Evolutionary conservation across 108 stramenopile species (phyloP).

Genomic region (Asterionellopsis glacialis): DNA sequence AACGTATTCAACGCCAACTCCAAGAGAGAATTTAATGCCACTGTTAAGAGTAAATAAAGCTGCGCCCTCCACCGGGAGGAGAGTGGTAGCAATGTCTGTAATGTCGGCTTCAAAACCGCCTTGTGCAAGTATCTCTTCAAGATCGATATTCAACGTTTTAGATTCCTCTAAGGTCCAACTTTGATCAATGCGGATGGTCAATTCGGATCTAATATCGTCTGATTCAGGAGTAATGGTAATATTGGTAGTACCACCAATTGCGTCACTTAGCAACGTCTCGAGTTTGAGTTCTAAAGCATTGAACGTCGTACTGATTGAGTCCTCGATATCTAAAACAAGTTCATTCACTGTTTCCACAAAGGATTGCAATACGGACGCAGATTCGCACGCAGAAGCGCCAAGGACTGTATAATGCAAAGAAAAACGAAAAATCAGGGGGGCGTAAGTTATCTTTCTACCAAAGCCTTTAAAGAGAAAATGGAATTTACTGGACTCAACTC

Average conservation of each 20-base stretch:
- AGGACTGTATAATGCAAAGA: neutral
- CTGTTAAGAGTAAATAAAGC: slow-evolving; percentile 10
- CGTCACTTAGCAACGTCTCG: slow-evolving; percentile 17
- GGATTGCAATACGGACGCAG: slow-evolving; percentile 2
- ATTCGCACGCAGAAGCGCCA: too few relatives aligned
- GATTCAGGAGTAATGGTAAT: slow-evolving; percentile 6
- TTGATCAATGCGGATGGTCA: slow-evolving; percentile 11
- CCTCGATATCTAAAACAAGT: slow-evolving; percentile 10
- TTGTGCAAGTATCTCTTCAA: slow-evolving; percentile 15
- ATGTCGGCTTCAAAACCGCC: slow-evolving; percentile 17
- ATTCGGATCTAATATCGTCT: slow-evolving; percentile 1
- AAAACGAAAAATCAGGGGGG: slow-evolving; percentile 1
- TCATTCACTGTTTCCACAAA: slow-evolving; percentile 12
- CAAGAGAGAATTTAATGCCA: slow-evolving; percentile 13
- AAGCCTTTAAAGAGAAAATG: too few relatives aligned
- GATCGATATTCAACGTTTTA: slow-evolving; percentile 13
- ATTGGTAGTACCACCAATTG: slow-evolving; percentile 22
- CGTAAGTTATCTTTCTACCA: neutral
- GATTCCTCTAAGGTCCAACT: slow-evolving; percentile 14
- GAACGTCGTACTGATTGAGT: slow-evolving; percentile 10
- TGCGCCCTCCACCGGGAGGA: slow-evolving; percentile 13
- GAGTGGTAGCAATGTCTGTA: slow-evolving; percentile 3
- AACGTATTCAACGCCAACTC: slow-evolving; percentile 19
- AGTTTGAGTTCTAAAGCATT: slow-evolving; percentile 15
- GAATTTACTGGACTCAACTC: slow-evolving; percentile 6